Percentiles rank a stretch among this genome's conserved stretches.
Evolutionary conservation across 805 yeast genomes (phyloP).

Genomic region (Naumovozyma baii): DNA sequence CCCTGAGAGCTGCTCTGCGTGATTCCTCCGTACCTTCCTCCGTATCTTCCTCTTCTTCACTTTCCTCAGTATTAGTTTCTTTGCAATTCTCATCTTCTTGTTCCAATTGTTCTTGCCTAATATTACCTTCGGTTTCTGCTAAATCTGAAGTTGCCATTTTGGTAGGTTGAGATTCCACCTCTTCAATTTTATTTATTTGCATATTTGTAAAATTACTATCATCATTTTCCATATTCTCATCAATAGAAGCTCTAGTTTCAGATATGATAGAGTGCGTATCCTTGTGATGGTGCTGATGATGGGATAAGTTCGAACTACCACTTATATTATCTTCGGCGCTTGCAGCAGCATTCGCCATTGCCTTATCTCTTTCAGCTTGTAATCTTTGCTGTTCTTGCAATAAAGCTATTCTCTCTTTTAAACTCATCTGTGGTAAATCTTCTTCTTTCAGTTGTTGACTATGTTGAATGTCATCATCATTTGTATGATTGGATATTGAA

Average conservation of each 20-base stretch:
- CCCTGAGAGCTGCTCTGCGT: constrained; percentile 67
- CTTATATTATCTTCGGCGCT: background rate
- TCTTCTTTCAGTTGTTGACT: constrained; percentile 33
- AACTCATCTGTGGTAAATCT: constrained; percentile 64
- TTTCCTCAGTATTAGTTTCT: constrained; percentile 31
- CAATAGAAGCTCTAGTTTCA: background rate
- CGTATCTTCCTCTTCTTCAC: constrained; percentile 37
- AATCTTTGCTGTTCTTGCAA: constrained; percentile 74
- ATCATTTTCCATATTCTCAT: background rate
- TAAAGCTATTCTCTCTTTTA: constrained; percentile 78
- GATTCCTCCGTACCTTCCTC: constrained; percentile 69
- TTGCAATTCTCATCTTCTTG: constrained; percentile 12
- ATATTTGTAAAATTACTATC: background rate
- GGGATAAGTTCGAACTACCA: constrained; percentile 8
- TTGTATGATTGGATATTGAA: background rate
- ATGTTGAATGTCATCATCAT: constrained; percentile 5
- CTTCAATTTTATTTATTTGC: background rate
- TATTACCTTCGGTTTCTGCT: background rate
- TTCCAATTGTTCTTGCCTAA: background rate
- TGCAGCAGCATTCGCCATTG: constrained; percentile 34
- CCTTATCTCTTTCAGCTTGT: constrained; percentile 65
- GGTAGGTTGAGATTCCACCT: background rate
- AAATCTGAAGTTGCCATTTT: background rate
- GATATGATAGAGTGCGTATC: background rate
- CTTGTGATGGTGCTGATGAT: constrained; percentile 13